These are phyloP conservation scores for Trichoderma reesei DNA, from an alignment of 495 filamentous ascomycete genomes.

Conservation along the genomic window DNA sequence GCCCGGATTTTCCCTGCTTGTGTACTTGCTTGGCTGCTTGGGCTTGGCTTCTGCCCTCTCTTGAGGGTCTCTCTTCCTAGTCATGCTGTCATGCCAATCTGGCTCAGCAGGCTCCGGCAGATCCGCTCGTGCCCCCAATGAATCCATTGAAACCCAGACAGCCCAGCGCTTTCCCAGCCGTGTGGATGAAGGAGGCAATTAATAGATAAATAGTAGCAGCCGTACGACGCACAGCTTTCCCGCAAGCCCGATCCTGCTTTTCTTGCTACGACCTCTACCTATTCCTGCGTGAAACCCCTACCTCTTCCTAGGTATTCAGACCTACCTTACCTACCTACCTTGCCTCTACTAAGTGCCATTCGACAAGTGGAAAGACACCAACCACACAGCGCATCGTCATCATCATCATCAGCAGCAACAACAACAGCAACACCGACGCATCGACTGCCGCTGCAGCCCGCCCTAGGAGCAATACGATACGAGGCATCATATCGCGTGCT, in stretches of 20 bases:
- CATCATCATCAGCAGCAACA: not conserved
- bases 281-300: too few species aligned
- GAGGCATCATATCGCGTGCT: slow-evolving; percentile 6
- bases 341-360: too few species aligned
- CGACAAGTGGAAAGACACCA: not conserved
- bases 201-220: slow-evolving; percentile 4
- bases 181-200: not conserved
- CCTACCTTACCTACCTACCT: too few species aligned
- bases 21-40: too few species aligned
- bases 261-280: too few species aligned
- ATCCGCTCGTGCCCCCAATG: not conserved
- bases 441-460: not conserved
- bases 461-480: not conserved
- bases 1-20: too few species aligned
- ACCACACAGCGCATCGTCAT: not conserved
- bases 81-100: slow-evolving; percentile 7
- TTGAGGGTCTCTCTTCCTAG: slow-evolving; percentile 5
- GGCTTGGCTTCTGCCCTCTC: not conserved
- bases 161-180: not conserved
- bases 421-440: not conserved
- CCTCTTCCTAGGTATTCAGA: too few species aligned
- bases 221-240: not conserved
- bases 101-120: not conserved
- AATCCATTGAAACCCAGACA: not conserved
- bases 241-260: too few species aligned